A percentile compares a stretch with the other conserved stretches of the same genome.
These are phyloP conservation scores for Piper betle DNA, from an alignment of 164 flowering plant species.

Conservation along the genomic window DNA sequence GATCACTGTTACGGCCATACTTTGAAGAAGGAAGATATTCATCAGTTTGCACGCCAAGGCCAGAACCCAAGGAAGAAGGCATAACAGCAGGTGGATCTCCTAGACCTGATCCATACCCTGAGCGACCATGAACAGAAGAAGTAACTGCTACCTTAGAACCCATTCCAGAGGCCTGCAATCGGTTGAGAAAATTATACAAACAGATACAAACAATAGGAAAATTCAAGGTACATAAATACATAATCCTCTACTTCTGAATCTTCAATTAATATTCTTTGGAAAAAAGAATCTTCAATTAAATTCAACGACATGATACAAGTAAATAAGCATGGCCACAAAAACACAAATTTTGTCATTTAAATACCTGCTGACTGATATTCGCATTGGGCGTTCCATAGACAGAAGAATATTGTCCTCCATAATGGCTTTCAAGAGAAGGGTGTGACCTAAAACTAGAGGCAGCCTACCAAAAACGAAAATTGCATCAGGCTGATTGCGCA, in stretches of 20 bases:
- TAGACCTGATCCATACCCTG: conserved; percentile 38
- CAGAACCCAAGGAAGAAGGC: conserved; percentile 15
- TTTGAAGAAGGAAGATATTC: conserved; percentile 55
- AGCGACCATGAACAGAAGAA: conserved; percentile 55
- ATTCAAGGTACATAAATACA: background rate
- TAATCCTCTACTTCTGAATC: background rate
- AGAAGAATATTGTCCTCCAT: conserved; percentile 70
- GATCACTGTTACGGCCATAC: conserved; percentile 58
- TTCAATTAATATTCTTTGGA: background rate
- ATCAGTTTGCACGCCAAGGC: conserved; percentile 5
- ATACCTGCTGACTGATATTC: conserved; percentile 50
- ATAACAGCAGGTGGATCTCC: conserved; percentile 56
- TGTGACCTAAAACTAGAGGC: conserved; percentile 43
- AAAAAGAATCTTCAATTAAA: too few relatives aligned
- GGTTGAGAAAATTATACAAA: background rate
- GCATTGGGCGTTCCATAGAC: conserved; percentile 53
- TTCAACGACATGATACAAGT: background rate
- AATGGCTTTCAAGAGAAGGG: conserved; percentile 39
- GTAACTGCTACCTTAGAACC: conserved; percentile 40
- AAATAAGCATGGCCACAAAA: background rate
- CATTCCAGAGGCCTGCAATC: conserved; percentile 33
- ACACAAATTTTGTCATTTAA: background rate
- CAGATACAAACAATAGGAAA: background rate
- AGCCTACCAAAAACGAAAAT: conserved; percentile 23
- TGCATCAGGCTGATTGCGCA: background rate